Percentiles rank a stretch among this genome's conserved stretches.
These are phyloP conservation scores for Melastoma malabathricum DNA, from an alignment of 345 rosid species.

Conservation along the genomic window DNA sequence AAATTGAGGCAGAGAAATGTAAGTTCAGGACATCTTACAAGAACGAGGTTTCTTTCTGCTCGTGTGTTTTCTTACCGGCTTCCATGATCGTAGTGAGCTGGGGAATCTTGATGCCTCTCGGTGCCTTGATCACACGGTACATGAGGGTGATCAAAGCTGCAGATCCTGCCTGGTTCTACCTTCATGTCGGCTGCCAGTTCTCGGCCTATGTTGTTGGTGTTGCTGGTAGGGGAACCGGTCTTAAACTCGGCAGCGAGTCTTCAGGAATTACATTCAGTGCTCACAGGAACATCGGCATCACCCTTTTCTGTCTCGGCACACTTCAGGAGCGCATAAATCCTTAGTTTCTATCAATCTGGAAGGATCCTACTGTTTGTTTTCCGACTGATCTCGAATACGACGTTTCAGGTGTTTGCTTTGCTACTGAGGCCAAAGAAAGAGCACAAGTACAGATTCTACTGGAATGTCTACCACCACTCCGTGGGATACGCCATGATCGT, in stretches of 20 bases:
- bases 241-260: constrained; percentile 75
- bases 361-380: no score
- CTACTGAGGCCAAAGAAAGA: constrained; percentile 81
- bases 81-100: constrained; percentile 32
- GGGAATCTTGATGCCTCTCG: constrained; percentile 79
- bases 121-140: constrained; percentile 67
- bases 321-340: constrained; percentile 38
- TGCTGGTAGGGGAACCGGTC: constrained; percentile 86
- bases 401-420: constrained; percentile 53
- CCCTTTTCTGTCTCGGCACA: constrained; percentile 71
- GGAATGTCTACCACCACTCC: constrained; percentile 79
- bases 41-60: background rate
- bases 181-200: constrained; percentile 60
- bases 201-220: constrained; percentile 67
- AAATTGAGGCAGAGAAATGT: constrained; percentile 42
- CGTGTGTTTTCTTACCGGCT: no score
- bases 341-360: background rate
- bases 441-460: constrained; percentile 66
- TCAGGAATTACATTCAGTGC: constrained; percentile 28
- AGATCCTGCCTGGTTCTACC: constrained; percentile 78
- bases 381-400: no score
- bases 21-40: constrained; percentile 13
- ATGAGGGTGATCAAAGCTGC: constrained; percentile 65
- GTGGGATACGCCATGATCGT: constrained; percentile 52
- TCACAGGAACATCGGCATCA: constrained; percentile 66